These are phyloP conservation scores for Suillus subluteus DNA, from an alignment of 768 basidiomycete species.

Conservation along the genomic window DNA sequence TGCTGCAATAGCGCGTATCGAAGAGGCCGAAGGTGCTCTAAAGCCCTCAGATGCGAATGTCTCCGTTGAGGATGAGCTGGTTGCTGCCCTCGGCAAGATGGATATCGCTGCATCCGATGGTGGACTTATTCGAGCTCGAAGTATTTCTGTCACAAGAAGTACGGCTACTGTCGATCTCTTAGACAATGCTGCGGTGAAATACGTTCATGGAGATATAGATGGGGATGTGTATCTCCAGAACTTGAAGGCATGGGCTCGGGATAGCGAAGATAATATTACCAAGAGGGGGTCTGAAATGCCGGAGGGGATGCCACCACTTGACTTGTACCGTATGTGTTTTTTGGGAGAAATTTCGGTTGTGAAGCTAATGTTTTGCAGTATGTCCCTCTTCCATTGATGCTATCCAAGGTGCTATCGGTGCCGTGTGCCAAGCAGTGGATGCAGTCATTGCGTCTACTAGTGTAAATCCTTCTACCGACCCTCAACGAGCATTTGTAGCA, in stretches of 20 bases:
- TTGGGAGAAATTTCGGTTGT: not conserved
- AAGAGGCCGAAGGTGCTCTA: slow-evolving; percentile 33
- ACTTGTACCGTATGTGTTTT: slow-evolving; percentile 71
- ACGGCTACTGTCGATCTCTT: slow-evolving; percentile 57
- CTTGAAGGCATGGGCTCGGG: slow-evolving; percentile 58
- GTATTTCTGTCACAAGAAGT: slow-evolving; percentile 48
- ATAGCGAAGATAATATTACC: slow-evolving; percentile 64
- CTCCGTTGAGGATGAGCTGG: slow-evolving; percentile 45
- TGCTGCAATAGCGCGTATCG: slow-evolving; percentile 75
- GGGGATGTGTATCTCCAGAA: slow-evolving; percentile 69
- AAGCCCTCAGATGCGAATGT: not conserved
- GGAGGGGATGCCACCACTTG: slow-evolving; percentile 67
- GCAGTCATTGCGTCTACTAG: slow-evolving; percentile 44
- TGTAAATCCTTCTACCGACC: slow-evolving; percentile 24
- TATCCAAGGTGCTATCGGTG: slow-evolving; percentile 80
- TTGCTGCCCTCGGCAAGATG: slow-evolving; percentile 49
- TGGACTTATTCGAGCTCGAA: slow-evolving; percentile 21
- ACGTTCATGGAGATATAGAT: slow-evolving; percentile 72
- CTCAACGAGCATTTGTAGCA: slow-evolving; percentile 72
- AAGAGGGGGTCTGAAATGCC: slow-evolving; percentile 79
- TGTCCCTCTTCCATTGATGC: slow-evolving; percentile 76
- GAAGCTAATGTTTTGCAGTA: slow-evolving; percentile 46
- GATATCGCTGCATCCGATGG: slow-evolving; percentile 37
- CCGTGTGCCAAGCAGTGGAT: slow-evolving; percentile 90
- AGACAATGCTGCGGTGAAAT: slow-evolving; percentile 67